Conservation (phyloP, 306 rosid species). For the Inga leiocalycina region DNA sequence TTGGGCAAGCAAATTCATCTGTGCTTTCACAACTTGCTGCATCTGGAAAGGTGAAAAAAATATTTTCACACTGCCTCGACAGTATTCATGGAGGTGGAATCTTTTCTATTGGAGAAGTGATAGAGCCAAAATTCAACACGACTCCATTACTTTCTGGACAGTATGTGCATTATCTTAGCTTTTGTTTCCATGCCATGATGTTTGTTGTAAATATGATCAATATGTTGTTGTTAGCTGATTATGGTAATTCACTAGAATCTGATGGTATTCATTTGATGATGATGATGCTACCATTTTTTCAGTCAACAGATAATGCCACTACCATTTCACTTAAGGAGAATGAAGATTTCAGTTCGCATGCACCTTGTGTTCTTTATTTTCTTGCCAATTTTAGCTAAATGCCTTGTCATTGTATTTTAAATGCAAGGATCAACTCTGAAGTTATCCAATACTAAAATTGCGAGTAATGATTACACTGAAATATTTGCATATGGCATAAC, state of each 20-base stretch:
- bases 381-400: slow-evolving; percentile 14
- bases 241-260: slow-evolving; percentile 13
- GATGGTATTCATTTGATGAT: slow-evolving; percentile 33
- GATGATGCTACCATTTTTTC: neutral
- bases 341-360: slow-evolving; percentile 11
- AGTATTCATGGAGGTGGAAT: slow-evolving; percentile 81
- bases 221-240: slow-evolving; percentile 11
- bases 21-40: slow-evolving; percentile 88
- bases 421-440: neutral
- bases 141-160: slow-evolving; percentile 62
- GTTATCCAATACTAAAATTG: slow-evolving; percentile 8
- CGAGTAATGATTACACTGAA: neutral
- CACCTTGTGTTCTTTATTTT: slow-evolving; percentile 18
- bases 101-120: slow-evolving; percentile 86
- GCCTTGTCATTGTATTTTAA: neutral
- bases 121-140: slow-evolving; percentile 61
- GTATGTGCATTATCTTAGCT: slow-evolving; percentile 56
- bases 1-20: slow-evolving; percentile 92
- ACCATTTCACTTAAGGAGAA: slow-evolving; percentile 20
- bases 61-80: slow-evolving; percentile 94
- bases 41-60: slow-evolving; percentile 72
- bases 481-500: slow-evolving; percentile 11
- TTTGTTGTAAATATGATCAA: slow-evolving; percentile 19
- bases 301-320: neutral
- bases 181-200: slow-evolving; percentile 29